phyloP scores from a whole-genome alignment of 169 alveolate species.

The Plasmodium ovale region DNA sequence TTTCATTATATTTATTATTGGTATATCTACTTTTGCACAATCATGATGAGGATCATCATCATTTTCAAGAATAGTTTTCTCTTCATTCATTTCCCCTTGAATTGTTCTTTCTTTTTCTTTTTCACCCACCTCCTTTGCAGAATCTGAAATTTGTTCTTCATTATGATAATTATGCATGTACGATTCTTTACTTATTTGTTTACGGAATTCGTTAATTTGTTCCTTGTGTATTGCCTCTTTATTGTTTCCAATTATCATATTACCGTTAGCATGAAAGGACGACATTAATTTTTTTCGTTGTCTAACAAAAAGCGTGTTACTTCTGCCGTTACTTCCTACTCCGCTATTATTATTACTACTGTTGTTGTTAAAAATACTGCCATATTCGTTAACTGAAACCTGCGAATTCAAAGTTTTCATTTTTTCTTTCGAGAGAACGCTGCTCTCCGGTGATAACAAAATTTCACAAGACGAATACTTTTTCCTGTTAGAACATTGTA shows the following conservation, averaged over 20 bases:
- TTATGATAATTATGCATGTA: slow-evolving; percentile 24
- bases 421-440: not conserved
- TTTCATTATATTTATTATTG: slow-evolving; percentile 27
- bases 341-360: not conserved
- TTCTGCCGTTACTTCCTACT: not conserved
- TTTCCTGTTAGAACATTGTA: slow-evolving; percentile 9
- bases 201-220: slow-evolving; percentile 66
- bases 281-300: slow-evolving; percentile 67
- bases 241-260: slow-evolving; percentile 58
- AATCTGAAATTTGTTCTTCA: not conserved
- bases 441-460: slow-evolving; percentile 8
- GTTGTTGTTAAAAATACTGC: not conserved
- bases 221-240: slow-evolving; percentile 76
- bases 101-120: slow-evolving; percentile 3
- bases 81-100: not conserved
- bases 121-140: slow-evolving; percentile 6
- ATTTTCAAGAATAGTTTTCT: not conserved
- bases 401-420: not conserved
- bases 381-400: slow-evolving; percentile 6
- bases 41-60: too few species aligned
- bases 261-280: slow-evolving; percentile 69
- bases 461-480: slow-evolving; percentile 30
- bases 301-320: slow-evolving; percentile 33
- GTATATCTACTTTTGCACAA: slow-evolving; percentile 20
- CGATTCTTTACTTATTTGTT: slow-evolving; percentile 50